Base-by-base conservation (phyloP, 139 green algal species). In the Chlorella vulgaris region DNA sequence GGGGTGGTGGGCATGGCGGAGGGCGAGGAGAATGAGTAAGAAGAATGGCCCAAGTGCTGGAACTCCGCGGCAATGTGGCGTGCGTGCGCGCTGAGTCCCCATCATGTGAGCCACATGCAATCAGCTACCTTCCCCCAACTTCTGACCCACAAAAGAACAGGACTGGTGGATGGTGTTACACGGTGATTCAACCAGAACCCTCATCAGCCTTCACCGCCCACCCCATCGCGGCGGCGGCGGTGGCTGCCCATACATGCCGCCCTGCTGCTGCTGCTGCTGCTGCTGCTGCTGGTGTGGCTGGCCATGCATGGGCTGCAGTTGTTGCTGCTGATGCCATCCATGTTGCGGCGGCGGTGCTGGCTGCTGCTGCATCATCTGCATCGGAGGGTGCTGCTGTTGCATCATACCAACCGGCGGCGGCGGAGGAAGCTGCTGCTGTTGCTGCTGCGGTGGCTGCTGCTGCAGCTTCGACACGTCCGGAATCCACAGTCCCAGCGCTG, bases 401-500 rank as follows among this genome's bases (percentile, higher is more conserved):
- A n/a, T n/a, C n/a, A n/a, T n/a, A n/a, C n/a, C n/a, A n/a, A n/a
- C n/a, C n/a, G n/a, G n/a, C n/a, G n/a, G n/a, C n/a, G n/a, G n/a
- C n/a, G n/a, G n/a, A n/a, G n/a, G n/a, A n/a, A n/a, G n/a, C n/a
- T 76, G 67, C 40, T 42, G 51, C 82, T 83, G 67, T 50, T 71
- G 51, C 50, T 67, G 47, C 75, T 50, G 50, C 58, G 61, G 74
- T 58, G 68, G 51, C 31, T 39, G 51, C 82, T 83, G 67, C 70
- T 71, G 74, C 75, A 85, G 31, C 53, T 68, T 53, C 7, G 68
- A 21, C 15, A 77, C 47, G 58, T 90, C 76, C 1, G 95, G 94
- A 6, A 98, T 84, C 93, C 94, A 98, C 55, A 98, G 67, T 15
- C 81, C 88, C 19, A 97, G 83, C 28, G 89, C 89, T 26, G 82